Conservation (phyloP, 2,329 filamentous ascomycete species). For the Aspergillus sp. region DNA sequence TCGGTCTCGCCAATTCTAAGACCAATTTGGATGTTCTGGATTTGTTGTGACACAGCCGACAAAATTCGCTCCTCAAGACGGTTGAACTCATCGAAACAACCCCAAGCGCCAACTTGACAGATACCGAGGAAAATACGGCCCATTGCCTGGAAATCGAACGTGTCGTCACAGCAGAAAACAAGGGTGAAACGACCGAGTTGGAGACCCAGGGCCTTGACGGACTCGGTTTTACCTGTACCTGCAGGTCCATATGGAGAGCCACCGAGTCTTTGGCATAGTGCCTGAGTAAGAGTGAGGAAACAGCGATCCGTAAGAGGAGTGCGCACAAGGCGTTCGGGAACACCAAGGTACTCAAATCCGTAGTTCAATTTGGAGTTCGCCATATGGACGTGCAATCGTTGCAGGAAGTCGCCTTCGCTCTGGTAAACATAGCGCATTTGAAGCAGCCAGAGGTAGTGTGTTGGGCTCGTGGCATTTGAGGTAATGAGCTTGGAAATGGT, state of each 20-base stretch:
- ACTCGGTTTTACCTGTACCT: constrained; percentile 98
- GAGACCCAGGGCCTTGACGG: constrained; percentile 94
- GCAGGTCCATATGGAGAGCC: constrained; percentile 97
- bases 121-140: constrained; percentile 98
- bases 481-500: constrained; percentile 82
- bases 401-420: constrained; percentile 74
- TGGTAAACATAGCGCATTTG: constrained; percentile 96
- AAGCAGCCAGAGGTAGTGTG: constrained; percentile 87
- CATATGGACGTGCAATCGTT: constrained; percentile 89
- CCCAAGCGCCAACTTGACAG: constrained; percentile 98
- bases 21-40: constrained; percentile 98
- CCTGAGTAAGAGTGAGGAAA: constrained; percentile 96
- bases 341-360: constrained; percentile 96
- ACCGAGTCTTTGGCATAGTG: constrained; percentile 88
- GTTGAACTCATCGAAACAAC: constrained; percentile 99
- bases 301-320: constrained; percentile 97
- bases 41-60: constrained; percentile 97
- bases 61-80: constrained; percentile 96
- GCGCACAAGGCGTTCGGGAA: constrained; percentile 91
- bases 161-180: constrained; percentile 99
- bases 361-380: constrained; percentile 94
- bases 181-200: constrained; percentile 96
- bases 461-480: constrained; percentile 69
- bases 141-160: constrained; percentile 99
- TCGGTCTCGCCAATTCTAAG: constrained; percentile 82